Conservation (phyloP, 345 rosid species). For the Eucalyptus albens region DNA sequence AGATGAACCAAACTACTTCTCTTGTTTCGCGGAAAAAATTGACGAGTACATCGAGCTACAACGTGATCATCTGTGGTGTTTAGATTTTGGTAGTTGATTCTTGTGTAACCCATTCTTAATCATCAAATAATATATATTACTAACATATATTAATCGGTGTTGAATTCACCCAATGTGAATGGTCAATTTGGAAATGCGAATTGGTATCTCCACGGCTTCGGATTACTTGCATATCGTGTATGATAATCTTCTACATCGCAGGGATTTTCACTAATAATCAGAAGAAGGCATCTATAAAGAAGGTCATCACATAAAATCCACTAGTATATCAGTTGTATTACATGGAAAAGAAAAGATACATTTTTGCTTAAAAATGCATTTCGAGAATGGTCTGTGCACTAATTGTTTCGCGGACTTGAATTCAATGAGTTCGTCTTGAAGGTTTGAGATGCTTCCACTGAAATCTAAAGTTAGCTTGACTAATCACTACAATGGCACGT, state of each 20-base stretch:
- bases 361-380: neutral
- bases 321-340: accelerated
- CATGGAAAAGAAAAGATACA: neutral
- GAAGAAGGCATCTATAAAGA: neutral
- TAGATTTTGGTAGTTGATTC: neutral
- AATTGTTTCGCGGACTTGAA: neutral
- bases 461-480: neutral
- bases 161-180: neutral
- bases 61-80: neutral
- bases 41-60: neutral
- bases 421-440: neutral
- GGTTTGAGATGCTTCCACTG: neutral
- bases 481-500: neutral
- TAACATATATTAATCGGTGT: neutral
- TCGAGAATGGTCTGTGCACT: accelerated
- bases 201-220: neutral
- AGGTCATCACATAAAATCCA: neutral
- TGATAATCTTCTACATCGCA: neutral
- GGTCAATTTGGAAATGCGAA: neutral
- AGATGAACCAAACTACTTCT: neutral
- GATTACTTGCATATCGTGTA: neutral
- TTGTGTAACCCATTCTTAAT: neutral
- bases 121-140: neutral
- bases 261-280: neutral
- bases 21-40: neutral